Evolutionary conservation across 2,329 filamentous ascomycete genomes (phyloP).

Genomic region (Drechslerella dactyloides): DNA sequence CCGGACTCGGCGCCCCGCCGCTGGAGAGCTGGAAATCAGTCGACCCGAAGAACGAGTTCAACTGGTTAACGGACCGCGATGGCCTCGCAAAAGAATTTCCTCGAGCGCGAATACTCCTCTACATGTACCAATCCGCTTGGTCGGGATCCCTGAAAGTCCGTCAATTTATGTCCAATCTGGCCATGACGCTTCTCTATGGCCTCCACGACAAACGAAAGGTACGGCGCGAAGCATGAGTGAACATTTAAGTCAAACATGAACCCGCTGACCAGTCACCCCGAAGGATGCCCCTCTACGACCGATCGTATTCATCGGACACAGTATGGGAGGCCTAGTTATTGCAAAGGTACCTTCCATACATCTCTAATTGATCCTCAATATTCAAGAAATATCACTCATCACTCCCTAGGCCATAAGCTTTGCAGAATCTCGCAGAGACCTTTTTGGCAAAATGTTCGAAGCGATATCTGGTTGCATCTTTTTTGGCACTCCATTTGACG

Average conservation of each 20-base stretch:
- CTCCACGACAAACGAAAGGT: constrained; percentile 58
- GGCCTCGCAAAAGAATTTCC: constrained; percentile 59
- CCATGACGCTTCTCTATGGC: constrained; percentile 58
- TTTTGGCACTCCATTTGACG: constrained; percentile 60
- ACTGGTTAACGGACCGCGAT: constrained; percentile 59
- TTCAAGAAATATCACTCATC: background rate
- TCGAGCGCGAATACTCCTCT: constrained; percentile 59
- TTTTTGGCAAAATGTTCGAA: constrained; percentile 59
- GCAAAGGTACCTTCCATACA: constrained; percentile 57
- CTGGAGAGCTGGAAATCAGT: constrained; percentile 59
- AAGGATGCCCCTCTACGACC: constrained; percentile 57
- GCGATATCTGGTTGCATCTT: constrained; percentile 59
- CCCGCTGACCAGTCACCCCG: background rate
- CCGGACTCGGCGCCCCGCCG: constrained; percentile 59
- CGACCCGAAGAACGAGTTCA: constrained; percentile 57
- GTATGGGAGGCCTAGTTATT: constrained; percentile 61
- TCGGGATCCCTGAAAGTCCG: constrained; percentile 59
- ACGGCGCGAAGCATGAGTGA: background rate
- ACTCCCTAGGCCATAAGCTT: constrained; percentile 16
- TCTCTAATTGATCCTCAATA: background rate
- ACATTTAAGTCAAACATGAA: background rate
- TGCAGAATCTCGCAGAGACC: constrained; percentile 57
- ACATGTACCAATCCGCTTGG: constrained; percentile 61
- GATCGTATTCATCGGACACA: constrained; percentile 60
- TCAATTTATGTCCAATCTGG: constrained; percentile 59